Percentiles rank a stretch among this genome's conserved stretches.
Conservation (phyloP, 345 rosid genomes). For the Camelina laxa region DNA sequence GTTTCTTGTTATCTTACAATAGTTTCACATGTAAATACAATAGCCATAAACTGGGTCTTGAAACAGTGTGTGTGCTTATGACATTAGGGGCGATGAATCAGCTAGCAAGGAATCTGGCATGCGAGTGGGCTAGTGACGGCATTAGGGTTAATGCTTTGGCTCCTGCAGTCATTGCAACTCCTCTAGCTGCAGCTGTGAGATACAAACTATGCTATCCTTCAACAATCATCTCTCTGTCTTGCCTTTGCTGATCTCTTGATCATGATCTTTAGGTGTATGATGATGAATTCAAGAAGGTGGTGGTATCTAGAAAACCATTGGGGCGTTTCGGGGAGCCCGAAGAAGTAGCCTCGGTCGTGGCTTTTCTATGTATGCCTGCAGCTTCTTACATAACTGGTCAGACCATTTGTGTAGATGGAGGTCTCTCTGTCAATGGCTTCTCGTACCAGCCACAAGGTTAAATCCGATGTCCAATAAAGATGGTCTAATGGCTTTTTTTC, state of each 20-base stretch:
- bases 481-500: no score
- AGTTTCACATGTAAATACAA: not conserved
- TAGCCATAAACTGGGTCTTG: not conserved
- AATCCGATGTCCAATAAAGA: not conserved
- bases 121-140: constrained; percentile 82
- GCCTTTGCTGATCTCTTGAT: constrained; percentile 25
- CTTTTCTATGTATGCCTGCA: constrained; percentile 43
- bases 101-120: constrained; percentile 73
- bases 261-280: constrained; percentile 31
- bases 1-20: not conserved
- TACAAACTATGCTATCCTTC: constrained; percentile 13
- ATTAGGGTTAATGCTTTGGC: constrained; percentile 81
- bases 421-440: constrained; percentile 54
- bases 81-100: constrained; percentile 73
- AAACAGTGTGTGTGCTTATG: not conserved
- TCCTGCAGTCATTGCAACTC: constrained; percentile 77
- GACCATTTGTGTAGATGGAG: constrained; percentile 63
- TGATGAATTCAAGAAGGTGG: constrained; percentile 38
- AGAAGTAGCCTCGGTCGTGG: constrained; percentile 61
- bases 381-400: constrained; percentile 60
- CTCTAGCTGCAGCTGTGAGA: constrained; percentile 69
- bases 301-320: constrained; percentile 49
- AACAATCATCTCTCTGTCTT: constrained; percentile 7
- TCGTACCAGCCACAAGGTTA: constrained; percentile 33
- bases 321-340: constrained; percentile 54